Base-by-base conservation (phyloP, 768 basidiomycete species). In the Russula lepida region DNA sequence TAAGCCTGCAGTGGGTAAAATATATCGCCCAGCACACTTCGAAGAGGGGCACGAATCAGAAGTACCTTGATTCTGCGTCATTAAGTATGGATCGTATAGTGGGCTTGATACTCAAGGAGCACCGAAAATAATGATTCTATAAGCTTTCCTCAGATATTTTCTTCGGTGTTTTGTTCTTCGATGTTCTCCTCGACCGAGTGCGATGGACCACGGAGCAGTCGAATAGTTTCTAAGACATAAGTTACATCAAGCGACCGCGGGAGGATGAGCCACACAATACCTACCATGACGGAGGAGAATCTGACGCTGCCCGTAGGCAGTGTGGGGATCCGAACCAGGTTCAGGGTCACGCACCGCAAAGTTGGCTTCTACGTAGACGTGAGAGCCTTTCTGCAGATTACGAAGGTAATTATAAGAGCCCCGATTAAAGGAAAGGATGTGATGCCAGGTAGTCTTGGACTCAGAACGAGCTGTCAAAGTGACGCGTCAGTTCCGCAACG, bases 221-320 rank as follows among this genome's bases (percentile, higher is more conserved):
- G 75, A 61, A 88, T 74, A 13, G 64, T 66, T 70, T 88, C 86
- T 88, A 68, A 32, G 69, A 65, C 33, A 32, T 32, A n/a, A n/a
- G n/a, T n/a, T n/a, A 12, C 30, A 23, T 52, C 23, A 60, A 37
- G 1, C 12, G 23, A 19, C 28, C 5, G 49, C 6, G 25, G 37
- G 35, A 49, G 25, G 41, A 32, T 21, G 59, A 44, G 55, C 33
- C 15, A 32, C 56, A 46, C 21, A 23, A 37, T 19, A 64, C 81
- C 43, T 62, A 89, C 92, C 89, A 64, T 93, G 91, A 69, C 82
- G 78, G 43, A 93, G 77, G 73, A 91, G 87, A 57, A 93, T 86
- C 71, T 92, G 89, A 33, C 88, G 84, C 69, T 91, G 89, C 1
- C 84, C 86, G 57, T 83, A 78, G 32, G 85, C 81, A 0, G 87